These are phyloP conservation scores for Erodium chrysanthum DNA, from an alignment of 441 rosid species.

Conservation along the genomic window DNA sequence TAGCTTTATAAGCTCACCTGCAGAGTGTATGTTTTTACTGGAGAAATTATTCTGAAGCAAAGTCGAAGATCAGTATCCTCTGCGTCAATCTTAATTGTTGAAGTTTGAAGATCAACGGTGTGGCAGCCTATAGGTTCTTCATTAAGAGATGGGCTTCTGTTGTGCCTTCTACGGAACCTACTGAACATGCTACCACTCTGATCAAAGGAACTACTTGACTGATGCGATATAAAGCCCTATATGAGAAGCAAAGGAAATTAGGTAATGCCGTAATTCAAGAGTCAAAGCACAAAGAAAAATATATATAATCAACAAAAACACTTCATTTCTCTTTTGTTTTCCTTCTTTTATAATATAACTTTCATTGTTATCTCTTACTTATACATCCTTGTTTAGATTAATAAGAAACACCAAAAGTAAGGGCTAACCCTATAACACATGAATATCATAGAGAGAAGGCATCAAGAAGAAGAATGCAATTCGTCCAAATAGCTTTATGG, in stretches of 20 bases:
- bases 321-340: neutral
- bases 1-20: slow-evolving; percentile 42
- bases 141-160: slow-evolving; percentile 41
- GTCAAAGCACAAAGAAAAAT: neutral
- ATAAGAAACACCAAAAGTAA: too few relatives aligned
- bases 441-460: too few relatives aligned
- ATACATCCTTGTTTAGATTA: too few relatives aligned
- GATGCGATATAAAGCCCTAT: slow-evolving; percentile 56
- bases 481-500: too few relatives aligned
- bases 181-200: slow-evolving; percentile 55
- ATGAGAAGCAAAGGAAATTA: slow-evolving; percentile 10
- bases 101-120: slow-evolving; percentile 56
- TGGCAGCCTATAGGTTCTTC: slow-evolving; percentile 46
- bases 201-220: slow-evolving; percentile 42
- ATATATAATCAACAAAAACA: neutral
- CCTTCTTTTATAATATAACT: neutral
- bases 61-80: slow-evolving; percentile 72
- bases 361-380: too few relatives aligned
- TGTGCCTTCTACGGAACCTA: slow-evolving; percentile 61
- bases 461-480: too few relatives aligned
- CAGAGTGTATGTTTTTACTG: slow-evolving; percentile 59
- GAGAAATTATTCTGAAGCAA: slow-evolving; percentile 85
- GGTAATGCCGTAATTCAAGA: slow-evolving; percentile 11
- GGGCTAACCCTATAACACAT: too few relatives aligned
- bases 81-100: slow-evolving; percentile 63